phyloP scores from a whole-genome alignment of 1,284 basidiomycete genomes.

The Pseudozyma tsukubaensis region DNA sequence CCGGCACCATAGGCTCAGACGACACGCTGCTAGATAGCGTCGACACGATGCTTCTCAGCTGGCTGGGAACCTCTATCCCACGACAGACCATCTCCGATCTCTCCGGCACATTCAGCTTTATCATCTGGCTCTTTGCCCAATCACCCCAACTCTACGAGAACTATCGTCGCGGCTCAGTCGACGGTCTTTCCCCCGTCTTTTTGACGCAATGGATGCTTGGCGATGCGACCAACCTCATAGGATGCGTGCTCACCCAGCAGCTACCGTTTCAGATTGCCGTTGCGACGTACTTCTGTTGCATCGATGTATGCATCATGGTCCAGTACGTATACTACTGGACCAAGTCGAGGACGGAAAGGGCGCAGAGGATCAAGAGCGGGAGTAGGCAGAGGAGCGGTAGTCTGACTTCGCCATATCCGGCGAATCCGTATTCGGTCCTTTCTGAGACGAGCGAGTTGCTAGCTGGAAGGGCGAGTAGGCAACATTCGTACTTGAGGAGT shows the following conservation, averaged over 20 bases:
- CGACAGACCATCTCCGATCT: slow-evolving; percentile 52
- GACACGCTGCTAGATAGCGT: no score
- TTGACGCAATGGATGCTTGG: slow-evolving; percentile 67
- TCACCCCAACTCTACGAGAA: slow-evolving; percentile 66
- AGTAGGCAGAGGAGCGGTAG: slow-evolving; percentile 17
- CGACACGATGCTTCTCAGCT: slow-evolving; percentile 16
- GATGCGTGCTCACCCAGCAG: slow-evolving; percentile 63
- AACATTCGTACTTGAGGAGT: slow-evolving; percentile 23
- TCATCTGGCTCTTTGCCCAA: slow-evolving; percentile 67
- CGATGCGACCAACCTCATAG: slow-evolving; percentile 66
- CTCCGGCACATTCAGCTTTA: slow-evolving; percentile 55
- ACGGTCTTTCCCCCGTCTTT: slow-evolving; percentile 64
- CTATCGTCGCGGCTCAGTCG: slow-evolving; percentile 57
- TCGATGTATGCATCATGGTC: slow-evolving; percentile 54
- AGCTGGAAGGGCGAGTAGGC: slow-evolving; percentile 12
- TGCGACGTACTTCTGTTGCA: slow-evolving; percentile 61
- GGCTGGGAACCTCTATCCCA: slow-evolving; percentile 14
- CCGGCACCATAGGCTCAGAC: no score
- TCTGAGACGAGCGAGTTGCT: slow-evolving; percentile 46
- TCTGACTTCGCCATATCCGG: slow-evolving; percentile 18
- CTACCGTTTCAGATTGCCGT: slow-evolving; percentile 65
- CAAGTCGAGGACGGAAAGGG: slow-evolving; percentile 25
- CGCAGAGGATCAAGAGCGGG: slow-evolving; percentile 8
- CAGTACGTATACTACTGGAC: slow-evolving; percentile 56
- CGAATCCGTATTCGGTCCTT: slow-evolving; percentile 36